Base-by-base conservation (phyloP, 192 early-diverging fungal genomes). In the Kappamyces sp. region DNA sequence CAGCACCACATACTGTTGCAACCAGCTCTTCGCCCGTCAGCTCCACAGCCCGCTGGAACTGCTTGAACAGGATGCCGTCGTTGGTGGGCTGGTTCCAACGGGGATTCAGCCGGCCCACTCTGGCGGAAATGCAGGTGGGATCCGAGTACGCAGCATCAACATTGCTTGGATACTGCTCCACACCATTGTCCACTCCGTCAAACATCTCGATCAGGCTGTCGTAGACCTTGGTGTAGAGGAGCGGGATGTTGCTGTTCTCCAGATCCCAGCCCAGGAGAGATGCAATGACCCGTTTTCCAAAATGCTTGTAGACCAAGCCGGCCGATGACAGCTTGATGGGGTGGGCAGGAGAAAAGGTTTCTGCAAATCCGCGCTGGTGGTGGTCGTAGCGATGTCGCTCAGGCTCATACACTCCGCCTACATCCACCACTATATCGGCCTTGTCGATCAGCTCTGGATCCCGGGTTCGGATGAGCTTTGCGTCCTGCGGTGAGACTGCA, bases 221-320 rank as follows among this genome's bases (percentile, higher is more conserved):
- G 69, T 98, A 98, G 5, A 90, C 71, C 72, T 92, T 94, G 53
- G 77, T 67, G 75, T 86, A 90, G 34, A 98, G 64, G 36, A 85
- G 58, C 6, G 87, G 86, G 10, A 90, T 67, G 34, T 81, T 67
- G 34, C 60, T 43, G 13, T 87, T 82, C 5, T 74, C 60, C 4
- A 53, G 31, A 12, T 72, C 67, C 58, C 80, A 68, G 1, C 65
- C 70, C 10, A 89, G 60, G 15, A 84, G 41, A 31, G 67, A 67
- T 2, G 80, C 74, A 40, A 97, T 86, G 2, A 94, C 87, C 44
- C 89, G 79, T 41, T 83, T 77, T 32, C 94, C 94, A 71, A 90
- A 98, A 67, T 96, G 93, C 72, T 95, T 96, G 86, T 98, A 98
- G 46, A 96, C 79, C 5, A 98, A 72, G 2, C 94, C 94, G n/a